Conservation (phyloP, 2,329 filamentous ascomycete species). For the Stemphylium beticola region DNA sequence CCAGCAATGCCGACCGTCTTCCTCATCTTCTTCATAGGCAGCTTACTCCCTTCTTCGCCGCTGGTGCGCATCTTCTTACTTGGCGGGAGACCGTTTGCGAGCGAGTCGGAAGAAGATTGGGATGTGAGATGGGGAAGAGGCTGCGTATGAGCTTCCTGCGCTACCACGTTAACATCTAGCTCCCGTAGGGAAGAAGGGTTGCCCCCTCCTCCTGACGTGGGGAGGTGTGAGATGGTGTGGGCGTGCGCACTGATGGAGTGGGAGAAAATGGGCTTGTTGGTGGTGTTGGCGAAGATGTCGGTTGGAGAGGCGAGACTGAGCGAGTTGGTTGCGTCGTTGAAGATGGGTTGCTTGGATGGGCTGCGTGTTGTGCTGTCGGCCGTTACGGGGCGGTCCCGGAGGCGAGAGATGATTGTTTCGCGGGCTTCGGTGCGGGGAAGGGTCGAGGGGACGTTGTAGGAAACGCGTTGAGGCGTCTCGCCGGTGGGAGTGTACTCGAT, state of each 20-base stretch:
- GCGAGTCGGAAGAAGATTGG: constrained; percentile 35
- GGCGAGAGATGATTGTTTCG: constrained; percentile 61
- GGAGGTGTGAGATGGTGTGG: constrained; percentile 30
- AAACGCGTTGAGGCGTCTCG: constrained; percentile 78
- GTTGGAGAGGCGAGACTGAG: constrained; percentile 36
- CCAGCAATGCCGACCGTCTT: constrained; percentile 51
- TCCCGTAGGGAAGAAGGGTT: constrained; percentile 49
- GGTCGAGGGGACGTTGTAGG: constrained; percentile 79
- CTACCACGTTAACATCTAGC: constrained; percentile 56
- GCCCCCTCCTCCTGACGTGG: constrained; percentile 16
- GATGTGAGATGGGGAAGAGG: constrained; percentile 41
- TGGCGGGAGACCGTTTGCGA: constrained; percentile 40
- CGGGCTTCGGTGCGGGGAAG: constrained; percentile 77
- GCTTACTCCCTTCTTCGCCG: constrained; percentile 42
- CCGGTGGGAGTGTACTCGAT: constrained; percentile 86
- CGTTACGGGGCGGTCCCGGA: constrained; percentile 46
- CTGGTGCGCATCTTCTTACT: constrained; percentile 54
- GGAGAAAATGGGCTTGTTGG: constrained; percentile 31
- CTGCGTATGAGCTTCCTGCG: constrained; percentile 40
- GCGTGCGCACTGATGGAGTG: constrained; percentile 37
- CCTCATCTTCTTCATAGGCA: constrained; percentile 54
- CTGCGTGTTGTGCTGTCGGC: constrained; percentile 40
- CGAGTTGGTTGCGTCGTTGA: constrained; percentile 57
- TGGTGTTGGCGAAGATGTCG: constrained; percentile 33
- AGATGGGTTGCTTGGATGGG: constrained; percentile 60